Evolutionary conservation across 2,329 filamentous ascomycete species (phyloP), one percentile per base, ranked within the genome.

Genomic region (Aspergillus fructus): DNA sequence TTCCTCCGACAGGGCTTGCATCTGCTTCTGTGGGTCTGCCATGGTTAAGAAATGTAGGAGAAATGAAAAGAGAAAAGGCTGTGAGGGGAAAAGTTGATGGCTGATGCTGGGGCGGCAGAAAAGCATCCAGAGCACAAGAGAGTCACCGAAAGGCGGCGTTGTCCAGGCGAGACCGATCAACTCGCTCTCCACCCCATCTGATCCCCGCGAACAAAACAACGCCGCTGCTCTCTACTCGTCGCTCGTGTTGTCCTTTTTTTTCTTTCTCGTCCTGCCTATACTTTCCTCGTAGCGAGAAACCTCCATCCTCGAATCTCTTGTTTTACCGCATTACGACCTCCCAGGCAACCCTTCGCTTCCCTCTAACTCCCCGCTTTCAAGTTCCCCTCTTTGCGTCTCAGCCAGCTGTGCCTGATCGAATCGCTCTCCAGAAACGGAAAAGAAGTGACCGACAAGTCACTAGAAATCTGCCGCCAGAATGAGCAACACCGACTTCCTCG

Each of bases 401-500:
- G n/a, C 23, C 34, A 11, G 40, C 41, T 7, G 41, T 23, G 2
- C 33, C 24, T 30, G 33, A 34, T 23, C 42, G 24, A 52, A 12
- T n/a, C 27, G 9, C 37, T 13, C 15, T n/a, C 15, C 21, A 13
- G 15, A 34, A 15, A 15, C 21, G 2, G 15, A 19, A n/a, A 47
- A 19, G 30, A 24, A 33, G 12, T 30, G 11, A 2, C 9, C n/a
- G 17, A 6, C 15, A 13, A 47, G 33, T 15, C 19, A 15, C 17
- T 19, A 12, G 17, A 15, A 13, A 17, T 37, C 15, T 3, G 15
- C 40, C 17, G 40, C 9, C 33, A 58, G 19, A 54, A 97, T 97
- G 93, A 96, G 92, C 67, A 92, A 93, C 74, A 96, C 91, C 76
- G 94, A 99, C 80, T 99, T 97, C 75, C 87, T 97, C 70, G 93